Evolutionary conservation across 1,284 basidiomycete genomes (phyloP).

Genomic region (Stereum hirsutum): DNA sequence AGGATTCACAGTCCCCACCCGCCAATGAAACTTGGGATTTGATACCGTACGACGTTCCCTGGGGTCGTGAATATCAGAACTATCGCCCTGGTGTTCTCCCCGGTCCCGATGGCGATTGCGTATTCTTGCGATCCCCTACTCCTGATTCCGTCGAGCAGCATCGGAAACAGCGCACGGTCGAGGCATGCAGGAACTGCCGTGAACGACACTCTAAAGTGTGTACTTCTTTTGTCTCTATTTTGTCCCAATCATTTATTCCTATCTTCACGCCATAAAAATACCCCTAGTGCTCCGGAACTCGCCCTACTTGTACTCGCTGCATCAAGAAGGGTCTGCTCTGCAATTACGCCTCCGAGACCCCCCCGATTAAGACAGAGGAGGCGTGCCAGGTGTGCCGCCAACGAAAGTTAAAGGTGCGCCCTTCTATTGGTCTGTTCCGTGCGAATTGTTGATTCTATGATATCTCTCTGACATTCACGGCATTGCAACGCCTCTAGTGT

Average conservation of each 20-base stretch:
- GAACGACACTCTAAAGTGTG: constrained; percentile 38
- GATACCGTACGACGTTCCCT: constrained; percentile 31
- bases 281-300: constrained; percentile 34
- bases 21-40: constrained; percentile 29
- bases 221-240: constrained; percentile 13
- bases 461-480: no score
- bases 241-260: neutral
- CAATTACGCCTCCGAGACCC: no score
- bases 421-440: no score
- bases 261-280: neutral
- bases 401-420: no score
- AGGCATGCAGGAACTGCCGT: constrained; percentile 35
- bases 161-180: constrained; percentile 29
- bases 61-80: constrained; percentile 28
- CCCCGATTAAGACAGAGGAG: no score
- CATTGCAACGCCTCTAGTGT: no score
- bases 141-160: no score
- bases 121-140: constrained; percentile 32
- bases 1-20: no score
- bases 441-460: no score
- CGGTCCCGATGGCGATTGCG: constrained; percentile 28
- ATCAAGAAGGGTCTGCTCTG: no score
- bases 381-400: no score
- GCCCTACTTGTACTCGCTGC: no score
- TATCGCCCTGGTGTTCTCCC: constrained; percentile 28